Percentiles rank a stretch among this genome's conserved stretches.
Conservation (phyloP, 148 eudicot genomes). For the Heliamphora exappendiculata region DNA sequence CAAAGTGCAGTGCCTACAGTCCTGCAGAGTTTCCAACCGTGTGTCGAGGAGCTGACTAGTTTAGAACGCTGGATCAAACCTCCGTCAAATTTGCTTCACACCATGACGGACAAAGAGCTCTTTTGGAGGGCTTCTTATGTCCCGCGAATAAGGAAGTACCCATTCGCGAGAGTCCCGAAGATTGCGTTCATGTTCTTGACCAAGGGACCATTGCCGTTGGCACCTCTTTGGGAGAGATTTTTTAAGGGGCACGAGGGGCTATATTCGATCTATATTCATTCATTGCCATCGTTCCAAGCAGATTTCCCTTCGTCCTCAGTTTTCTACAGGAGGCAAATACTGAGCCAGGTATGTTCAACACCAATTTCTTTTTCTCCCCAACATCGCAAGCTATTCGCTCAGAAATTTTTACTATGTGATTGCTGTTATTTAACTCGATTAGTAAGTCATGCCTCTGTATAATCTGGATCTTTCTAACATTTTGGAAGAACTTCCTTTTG, state of each 20-base stretch:
- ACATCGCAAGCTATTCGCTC: not conserved
- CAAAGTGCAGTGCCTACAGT: constrained; percentile 29
- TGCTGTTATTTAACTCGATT: not conserved
- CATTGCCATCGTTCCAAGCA: constrained; percentile 53
- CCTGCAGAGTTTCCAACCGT: constrained; percentile 37
- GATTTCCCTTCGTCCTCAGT: constrained; percentile 60
- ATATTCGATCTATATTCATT: constrained; percentile 75
- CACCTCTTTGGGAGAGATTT: constrained; percentile 92
- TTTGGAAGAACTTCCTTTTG: not conserved
- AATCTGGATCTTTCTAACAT: not conserved
- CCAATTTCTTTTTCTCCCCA: not conserved
- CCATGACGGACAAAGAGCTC: constrained; percentile 69
- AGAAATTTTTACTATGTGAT: not conserved
- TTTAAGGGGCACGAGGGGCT: constrained; percentile 59
- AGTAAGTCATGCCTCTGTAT: not conserved
- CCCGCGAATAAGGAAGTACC: constrained; percentile 56
- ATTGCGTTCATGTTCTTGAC: constrained; percentile 96
- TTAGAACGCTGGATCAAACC: constrained; percentile 57
- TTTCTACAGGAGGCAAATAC: constrained; percentile 68
- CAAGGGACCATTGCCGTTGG: constrained; percentile 88
- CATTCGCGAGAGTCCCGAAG: constrained; percentile 63
- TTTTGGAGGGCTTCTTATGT: constrained; percentile 72
- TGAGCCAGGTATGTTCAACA: constrained; percentile 67
- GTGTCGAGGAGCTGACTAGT: constrained; percentile 31
- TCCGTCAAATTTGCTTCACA: constrained; percentile 67